phyloP scores from a whole-genome alignment of 2,329 filamentous ascomycete genomes.

The Cytospora piceae region DNA sequence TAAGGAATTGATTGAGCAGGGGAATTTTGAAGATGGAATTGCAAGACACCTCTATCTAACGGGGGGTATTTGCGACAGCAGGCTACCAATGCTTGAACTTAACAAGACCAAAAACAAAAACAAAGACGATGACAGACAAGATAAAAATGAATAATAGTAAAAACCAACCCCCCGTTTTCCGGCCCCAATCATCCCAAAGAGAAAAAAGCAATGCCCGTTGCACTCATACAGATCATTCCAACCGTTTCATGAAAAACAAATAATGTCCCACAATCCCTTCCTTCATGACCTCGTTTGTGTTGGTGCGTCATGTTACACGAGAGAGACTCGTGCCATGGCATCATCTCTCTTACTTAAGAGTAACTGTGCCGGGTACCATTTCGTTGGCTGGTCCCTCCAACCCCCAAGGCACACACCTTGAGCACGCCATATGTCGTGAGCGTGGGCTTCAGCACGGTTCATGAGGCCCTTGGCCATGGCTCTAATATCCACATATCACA shows the following conservation, averaged over 20 bases:
- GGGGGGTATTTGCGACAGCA: constrained; percentile 27
- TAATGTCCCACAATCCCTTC: not conserved
- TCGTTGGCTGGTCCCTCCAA: not conserved
- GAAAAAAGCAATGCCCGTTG: constrained; percentile 3
- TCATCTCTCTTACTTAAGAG: constrained; percentile 21
- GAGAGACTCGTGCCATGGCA: not conserved
- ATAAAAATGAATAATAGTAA: not conserved
- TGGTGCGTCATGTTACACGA: not conserved
- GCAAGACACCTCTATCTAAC: constrained; percentile 24
- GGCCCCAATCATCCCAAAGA: constrained; percentile 11
- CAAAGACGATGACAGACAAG: not conserved
- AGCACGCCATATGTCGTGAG: constrained; percentile 32
- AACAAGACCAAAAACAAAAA: not conserved
- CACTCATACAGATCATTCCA: not conserved
- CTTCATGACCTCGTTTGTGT: constrained; percentile 11
- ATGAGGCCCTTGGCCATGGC: constrained; percentile 2
- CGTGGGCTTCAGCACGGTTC: constrained; percentile 12
- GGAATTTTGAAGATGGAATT: not conserved
- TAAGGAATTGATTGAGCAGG: not conserved
- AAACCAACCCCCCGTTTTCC: constrained; percentile 1
- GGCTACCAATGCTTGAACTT: constrained; percentile 17
- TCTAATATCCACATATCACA: not conserved
- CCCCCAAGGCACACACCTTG: constrained; percentile 20
- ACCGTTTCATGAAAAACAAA: not conserved
- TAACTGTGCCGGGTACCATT: not conserved